These are phyloP conservation scores for Basipetospora chlamydospora DNA, from an alignment of 2,329 filamentous ascomycete species.

Conservation along the genomic window DNA sequence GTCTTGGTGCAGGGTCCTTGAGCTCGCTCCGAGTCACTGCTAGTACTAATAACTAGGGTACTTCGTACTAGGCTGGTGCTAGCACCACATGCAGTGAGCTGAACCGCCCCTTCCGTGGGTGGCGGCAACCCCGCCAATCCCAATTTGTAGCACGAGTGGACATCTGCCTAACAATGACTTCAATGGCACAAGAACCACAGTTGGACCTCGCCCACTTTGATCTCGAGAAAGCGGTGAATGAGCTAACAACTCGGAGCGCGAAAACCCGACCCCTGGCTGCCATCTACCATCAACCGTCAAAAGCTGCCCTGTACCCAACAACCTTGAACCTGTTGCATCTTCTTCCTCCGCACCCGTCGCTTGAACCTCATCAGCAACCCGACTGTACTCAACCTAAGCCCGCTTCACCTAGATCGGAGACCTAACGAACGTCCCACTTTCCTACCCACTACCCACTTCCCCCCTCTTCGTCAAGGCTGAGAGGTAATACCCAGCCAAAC, in stretches of 20 bases:
- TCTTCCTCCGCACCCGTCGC: too few species aligned
- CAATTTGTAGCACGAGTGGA: constrained; percentile 4
- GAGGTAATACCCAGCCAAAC: constrained; percentile 1
- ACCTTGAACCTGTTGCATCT: too few species aligned
- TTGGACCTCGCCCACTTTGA: background rate
- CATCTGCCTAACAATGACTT: constrained; percentile 4
- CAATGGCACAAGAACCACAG: background rate
- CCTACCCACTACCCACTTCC: background rate
- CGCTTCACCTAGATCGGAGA: too few species aligned
- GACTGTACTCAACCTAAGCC: background rate
- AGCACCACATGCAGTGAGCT: background rate
- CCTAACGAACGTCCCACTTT: background rate
- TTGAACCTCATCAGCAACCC: too few species aligned
- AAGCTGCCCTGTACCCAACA: too few species aligned
- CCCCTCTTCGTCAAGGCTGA: background rate
- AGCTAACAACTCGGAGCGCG: background rate
- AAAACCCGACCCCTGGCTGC: too few species aligned
- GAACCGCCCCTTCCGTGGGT: constrained; percentile 5
- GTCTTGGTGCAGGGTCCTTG: too few species aligned
- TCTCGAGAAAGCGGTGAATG: constrained; percentile 5
- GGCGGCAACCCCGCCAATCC: constrained; percentile 7
- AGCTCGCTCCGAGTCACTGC: too few species aligned
- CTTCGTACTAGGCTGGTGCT: too few species aligned
- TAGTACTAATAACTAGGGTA: too few species aligned
- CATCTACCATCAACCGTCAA: too few species aligned